A percentile compares a stretch with the other conserved stretches of the same genome.
Evolutionary conservation across 176 grass and related monocot species (phyloP).

Genomic region (Poa pratensis): DNA sequence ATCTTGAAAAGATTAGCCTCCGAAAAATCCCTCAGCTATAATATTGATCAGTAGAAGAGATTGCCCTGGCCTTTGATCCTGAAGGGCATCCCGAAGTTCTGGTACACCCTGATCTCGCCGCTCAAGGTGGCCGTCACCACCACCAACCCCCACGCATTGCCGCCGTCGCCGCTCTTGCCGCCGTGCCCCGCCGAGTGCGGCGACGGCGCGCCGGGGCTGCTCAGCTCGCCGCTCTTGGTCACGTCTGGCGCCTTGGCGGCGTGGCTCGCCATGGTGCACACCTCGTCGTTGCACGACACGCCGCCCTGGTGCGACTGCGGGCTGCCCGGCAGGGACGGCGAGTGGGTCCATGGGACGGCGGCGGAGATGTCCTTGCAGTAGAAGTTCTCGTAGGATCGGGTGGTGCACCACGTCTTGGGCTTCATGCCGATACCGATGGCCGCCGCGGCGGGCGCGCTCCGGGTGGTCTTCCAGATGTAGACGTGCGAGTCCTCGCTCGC

Average conservation of each 20-base stretch:
- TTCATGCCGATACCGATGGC: slow-evolving; percentile 56
- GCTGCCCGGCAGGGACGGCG: slow-evolving; percentile 36
- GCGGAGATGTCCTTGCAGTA: slow-evolving; percentile 92
- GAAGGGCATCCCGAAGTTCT: slow-evolving; percentile 89
- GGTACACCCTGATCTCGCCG: slow-evolving; percentile 86
- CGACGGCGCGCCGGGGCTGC: slow-evolving; percentile 1
- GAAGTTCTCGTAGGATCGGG: slow-evolving; percentile 91
- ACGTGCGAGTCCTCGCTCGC: slow-evolving; percentile 96
- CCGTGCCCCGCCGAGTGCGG: slow-evolving; percentile 24
- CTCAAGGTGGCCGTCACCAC: slow-evolving; percentile 75
- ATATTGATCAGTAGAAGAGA: slow-evolving; percentile 31
- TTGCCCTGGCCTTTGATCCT: slow-evolving; percentile 61
- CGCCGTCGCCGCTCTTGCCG: slow-evolving; percentile 25
- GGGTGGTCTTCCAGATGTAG: slow-evolving; percentile 53
- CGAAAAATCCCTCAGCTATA: neutral
- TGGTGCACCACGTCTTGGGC: slow-evolving; percentile 67
- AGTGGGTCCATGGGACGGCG: slow-evolving; percentile 58
- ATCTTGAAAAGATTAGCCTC: neutral
- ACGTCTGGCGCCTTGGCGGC: slow-evolving; percentile 6
- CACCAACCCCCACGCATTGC: slow-evolving; percentile 81
- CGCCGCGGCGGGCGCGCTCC: slow-evolving; percentile 33
- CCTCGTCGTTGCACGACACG: slow-evolving; percentile 48
- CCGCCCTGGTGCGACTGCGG: slow-evolving; percentile 8
- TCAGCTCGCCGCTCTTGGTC: slow-evolving; percentile 29
- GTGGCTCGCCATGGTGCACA: slow-evolving; percentile 48